phyloP scores from a whole-genome alignment of 495 filamentous ascomycete genomes.

The Podospora appendiculata region DNA sequence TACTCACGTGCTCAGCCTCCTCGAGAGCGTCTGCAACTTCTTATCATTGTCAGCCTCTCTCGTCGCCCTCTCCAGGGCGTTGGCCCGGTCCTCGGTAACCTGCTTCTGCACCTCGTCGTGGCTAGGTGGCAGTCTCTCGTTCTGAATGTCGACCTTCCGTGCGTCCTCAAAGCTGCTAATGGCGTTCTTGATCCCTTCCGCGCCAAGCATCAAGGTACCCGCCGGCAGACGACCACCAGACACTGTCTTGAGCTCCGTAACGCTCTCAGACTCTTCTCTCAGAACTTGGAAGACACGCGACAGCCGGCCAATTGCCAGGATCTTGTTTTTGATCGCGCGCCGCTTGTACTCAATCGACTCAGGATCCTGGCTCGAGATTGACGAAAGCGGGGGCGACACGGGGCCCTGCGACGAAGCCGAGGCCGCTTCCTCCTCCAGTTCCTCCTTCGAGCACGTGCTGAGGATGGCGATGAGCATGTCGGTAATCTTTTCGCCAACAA shows the following conservation, averaged over 20 bases:
- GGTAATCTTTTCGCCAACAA: conserved; percentile 98
- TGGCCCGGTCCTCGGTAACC: conserved; percentile 66
- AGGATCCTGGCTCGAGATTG: conserved; percentile 48
- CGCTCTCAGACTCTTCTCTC: conserved; percentile 92
- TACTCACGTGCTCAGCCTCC: conserved; percentile 92
- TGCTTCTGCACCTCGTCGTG: conserved; percentile 84
- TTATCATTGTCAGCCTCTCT: conserved; percentile 88
- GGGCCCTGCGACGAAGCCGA: conserved; percentile 50
- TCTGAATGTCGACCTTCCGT: conserved; percentile 95
- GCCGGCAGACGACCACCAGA: conserved; percentile 88
- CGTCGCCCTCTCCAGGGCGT: conserved; percentile 76
- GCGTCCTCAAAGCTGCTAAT: conserved; percentile 96
- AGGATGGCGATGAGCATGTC: conserved; percentile 99
- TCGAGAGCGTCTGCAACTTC: conserved; percentile 72
- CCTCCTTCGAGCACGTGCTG: conserved; percentile 96
- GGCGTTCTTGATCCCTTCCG: conserved; percentile 98
- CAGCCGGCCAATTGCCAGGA: conserved; percentile 90
- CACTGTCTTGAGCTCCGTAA: conserved; percentile 95
- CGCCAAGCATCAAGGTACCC: conserved; percentile 94
- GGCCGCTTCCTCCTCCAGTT: conserved; percentile 69
- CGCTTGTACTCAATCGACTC: conserved; percentile 88
- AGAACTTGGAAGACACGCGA: conserved; percentile 98
- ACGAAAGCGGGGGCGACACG: conserved; percentile 56
- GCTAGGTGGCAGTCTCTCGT: conserved; percentile 84
- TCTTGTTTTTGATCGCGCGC: conserved; percentile 98